Evolutionary conservation across 2,329 filamentous ascomycete genomes (phyloP), one percentile per base, ranked within the genome.

Genomic region (Triangularia verruculosa): DNA sequence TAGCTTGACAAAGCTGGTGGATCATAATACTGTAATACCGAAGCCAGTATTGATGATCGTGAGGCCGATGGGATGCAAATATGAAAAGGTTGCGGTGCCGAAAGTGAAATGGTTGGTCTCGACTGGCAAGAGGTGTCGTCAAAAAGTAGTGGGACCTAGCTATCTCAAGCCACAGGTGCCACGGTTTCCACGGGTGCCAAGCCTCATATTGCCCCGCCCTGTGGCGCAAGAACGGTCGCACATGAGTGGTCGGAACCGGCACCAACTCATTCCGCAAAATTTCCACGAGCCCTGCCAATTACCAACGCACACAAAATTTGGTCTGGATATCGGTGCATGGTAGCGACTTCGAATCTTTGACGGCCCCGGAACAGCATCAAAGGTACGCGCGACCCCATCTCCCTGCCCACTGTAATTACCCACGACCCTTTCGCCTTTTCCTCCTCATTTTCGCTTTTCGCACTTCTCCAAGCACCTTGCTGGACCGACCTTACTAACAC

Each of bases 401-500:
- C 39, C 66, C 60, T 59, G 59, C 60, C 59, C 61, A 60, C 17
- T 64, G 62, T 39, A 58, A 64, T 63, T 53, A 24, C 12, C 25
- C 34, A 60, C 66, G 53, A 63, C 51, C 20, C 63, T 27, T 30
- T 57, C 57, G 39, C 22, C 57, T 53, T 59, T 63, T 67, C 32
- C 59, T 52, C 54, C 55, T 53, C n/a, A 62, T 63, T 61, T 65
- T 22, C 64, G 54, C 64, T 61, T 63, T 54, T 59, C 61, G 39
- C 63, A 62, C 63, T 47, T 64, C 61, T 63, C 59, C 61, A 55
- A 58, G 57, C 61, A 51, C 61, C 58, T 61, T 61, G 58, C 47
- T 24, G 34, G 58, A 62, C 20, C 61, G 56, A 55, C 57, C 52
- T 65, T 69, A 57, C 70, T 74, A 68, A 67, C 77, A 87, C 83